Conservation (phyloP, 2,329 filamentous ascomycete genomes). For the Alternaria tenuissima region DNA sequence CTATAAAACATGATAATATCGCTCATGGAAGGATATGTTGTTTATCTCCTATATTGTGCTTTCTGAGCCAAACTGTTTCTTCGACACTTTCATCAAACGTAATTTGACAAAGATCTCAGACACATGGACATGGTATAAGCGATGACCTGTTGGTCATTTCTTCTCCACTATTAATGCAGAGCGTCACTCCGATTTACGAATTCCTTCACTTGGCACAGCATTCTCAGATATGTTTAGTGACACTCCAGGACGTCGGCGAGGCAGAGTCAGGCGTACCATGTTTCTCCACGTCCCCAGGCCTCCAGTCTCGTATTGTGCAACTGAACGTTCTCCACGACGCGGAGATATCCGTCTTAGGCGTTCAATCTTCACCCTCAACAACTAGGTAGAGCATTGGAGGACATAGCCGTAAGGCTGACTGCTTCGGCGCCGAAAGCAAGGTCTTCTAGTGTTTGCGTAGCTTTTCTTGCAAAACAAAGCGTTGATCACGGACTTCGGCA, state of each 20-base stretch:
- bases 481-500: neutral
- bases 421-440: too few species aligned
- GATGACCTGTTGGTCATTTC: neutral
- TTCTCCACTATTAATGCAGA: neutral
- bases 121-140: neutral
- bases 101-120: neutral
- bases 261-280: neutral
- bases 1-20: neutral
- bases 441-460: too few species aligned
- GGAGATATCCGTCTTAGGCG: neutral
- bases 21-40: neutral
- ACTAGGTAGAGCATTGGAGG: neutral
- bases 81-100: neutral
- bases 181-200: neutral
- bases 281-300: neutral
- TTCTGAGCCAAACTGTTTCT: neutral
- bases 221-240: neutral
- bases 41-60: neutral
- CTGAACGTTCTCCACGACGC: neutral
- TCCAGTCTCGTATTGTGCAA: neutral
- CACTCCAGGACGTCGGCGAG: neutral
- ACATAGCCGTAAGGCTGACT: neutral
- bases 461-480: neutral
- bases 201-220: neutral
- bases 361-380: neutral